phyloP scores from a whole-genome alignment of 495 filamentous ascomycete species.

The Neurospora sp. region DNA sequence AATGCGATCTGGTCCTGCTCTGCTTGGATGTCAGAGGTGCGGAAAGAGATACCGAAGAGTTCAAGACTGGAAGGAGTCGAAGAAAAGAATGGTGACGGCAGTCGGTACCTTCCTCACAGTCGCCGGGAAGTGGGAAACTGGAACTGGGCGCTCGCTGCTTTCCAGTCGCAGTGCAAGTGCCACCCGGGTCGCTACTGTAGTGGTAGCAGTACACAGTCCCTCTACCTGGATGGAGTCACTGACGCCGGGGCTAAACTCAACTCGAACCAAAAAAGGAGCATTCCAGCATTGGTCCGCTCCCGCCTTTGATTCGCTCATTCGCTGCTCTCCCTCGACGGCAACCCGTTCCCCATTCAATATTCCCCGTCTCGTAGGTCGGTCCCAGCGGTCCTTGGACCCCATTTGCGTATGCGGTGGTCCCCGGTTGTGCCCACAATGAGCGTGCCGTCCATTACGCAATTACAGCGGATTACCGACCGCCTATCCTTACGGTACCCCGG shows the following conservation, averaged over 20 bases:
- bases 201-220: neutral
- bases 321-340: neutral
- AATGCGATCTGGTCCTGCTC: neutral
- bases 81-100: neutral
- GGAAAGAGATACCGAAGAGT: neutral
- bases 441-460: neutral
- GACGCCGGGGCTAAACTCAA: neutral
- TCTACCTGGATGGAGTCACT: neutral
- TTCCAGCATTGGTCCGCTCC: neutral
- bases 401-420: neutral
- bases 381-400: neutral
- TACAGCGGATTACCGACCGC: neutral
- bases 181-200: neutral
- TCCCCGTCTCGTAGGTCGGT: neutral
- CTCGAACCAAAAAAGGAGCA: neutral
- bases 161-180: neutral
- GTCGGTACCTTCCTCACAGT: neutral
- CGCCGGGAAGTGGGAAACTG: neutral
- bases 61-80: neutral
- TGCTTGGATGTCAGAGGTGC: neutral
- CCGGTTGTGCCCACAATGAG: neutral
- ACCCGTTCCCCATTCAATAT: neutral
- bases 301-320: neutral
- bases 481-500: neutral
- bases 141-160: neutral